Conservation (phyloP, 768 basidiomycete species). For the Lactarius hengduanensis region DNA sequence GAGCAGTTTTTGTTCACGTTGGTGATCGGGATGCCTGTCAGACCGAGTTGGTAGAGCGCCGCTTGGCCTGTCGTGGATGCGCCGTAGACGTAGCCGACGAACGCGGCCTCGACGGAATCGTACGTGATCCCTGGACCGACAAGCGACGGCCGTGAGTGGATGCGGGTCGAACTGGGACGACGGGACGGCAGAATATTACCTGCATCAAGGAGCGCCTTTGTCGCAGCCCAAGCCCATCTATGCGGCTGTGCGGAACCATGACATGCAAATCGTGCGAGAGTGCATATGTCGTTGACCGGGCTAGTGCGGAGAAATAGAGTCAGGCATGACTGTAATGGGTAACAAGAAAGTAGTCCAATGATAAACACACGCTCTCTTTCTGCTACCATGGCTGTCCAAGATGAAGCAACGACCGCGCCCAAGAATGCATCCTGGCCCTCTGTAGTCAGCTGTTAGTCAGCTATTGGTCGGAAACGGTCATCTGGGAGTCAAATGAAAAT, state of each 20-base stretch:
- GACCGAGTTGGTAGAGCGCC: too few relatives aligned
- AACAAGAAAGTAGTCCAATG: slow-evolving; percentile 50
- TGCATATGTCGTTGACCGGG: slow-evolving; percentile 54
- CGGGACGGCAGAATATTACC: slow-evolving; percentile 40
- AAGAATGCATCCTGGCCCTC: too few relatives aligned
- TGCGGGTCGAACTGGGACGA: not conserved
- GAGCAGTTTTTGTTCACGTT: too few relatives aligned
- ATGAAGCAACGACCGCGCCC: too few relatives aligned
- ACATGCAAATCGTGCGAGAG: not conserved
- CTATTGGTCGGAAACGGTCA: too few relatives aligned
- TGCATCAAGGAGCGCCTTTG: slow-evolving; percentile 84
- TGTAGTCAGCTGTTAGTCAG: too few relatives aligned
- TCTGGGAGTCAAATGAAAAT: too few relatives aligned
- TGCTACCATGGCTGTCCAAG: too few relatives aligned
- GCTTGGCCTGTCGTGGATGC: too few relatives aligned
- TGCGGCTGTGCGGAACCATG: not conserved
- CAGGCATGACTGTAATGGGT: not conserved
- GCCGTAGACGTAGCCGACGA: slow-evolving; percentile 76
- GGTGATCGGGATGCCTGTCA: too few relatives aligned
- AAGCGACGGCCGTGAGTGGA: not conserved
- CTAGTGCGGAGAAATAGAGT: slow-evolving; percentile 38
- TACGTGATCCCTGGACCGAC: slow-evolving; percentile 68
- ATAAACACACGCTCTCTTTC: slow-evolving; percentile 44
- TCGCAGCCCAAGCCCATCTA: slow-evolving; percentile 83
- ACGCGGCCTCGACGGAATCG: slow-evolving; percentile 71